These are phyloP conservation scores for Brettanomyces sp. DNA, from an alignment of 805 yeast species.

Conservation along the genomic window DNA sequence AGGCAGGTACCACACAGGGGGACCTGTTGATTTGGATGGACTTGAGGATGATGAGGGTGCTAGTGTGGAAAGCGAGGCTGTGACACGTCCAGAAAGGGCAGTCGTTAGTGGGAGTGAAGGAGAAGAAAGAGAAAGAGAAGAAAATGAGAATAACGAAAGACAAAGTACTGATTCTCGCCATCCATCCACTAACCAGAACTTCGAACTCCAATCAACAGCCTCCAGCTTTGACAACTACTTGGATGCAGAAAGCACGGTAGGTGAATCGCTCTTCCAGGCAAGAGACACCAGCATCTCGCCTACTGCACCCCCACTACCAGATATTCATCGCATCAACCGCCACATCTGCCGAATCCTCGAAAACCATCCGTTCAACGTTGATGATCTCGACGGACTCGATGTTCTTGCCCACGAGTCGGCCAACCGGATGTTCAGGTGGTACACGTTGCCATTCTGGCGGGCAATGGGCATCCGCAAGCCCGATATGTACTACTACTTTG, in stretches of 20 bases:
- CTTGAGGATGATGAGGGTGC: neutral
- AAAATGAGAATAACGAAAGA: neutral
- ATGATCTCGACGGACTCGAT: slow-evolving; percentile 36
- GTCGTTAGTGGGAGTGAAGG: neutral
- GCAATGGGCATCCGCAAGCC: slow-evolving; percentile 43
- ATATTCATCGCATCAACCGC: slow-evolving; percentile 12
- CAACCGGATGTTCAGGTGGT: slow-evolving; percentile 15
- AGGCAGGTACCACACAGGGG: slow-evolving; percentile 3
- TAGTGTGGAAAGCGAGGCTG: neutral
- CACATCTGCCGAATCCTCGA: slow-evolving; percentile 16
- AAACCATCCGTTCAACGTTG: slow-evolving; percentile 31
- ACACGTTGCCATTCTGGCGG: slow-evolving; percentile 37
- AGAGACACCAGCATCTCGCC: slow-evolving; percentile 7
- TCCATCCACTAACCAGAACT: no score
- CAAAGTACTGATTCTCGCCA: no score
- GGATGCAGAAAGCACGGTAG: no score
- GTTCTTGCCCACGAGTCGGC: slow-evolving; percentile 33
- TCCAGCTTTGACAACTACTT: no score
- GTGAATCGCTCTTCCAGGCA: slow-evolving; percentile 4
- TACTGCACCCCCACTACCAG: slow-evolving; percentile 20
- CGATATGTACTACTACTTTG: slow-evolving; percentile 46
- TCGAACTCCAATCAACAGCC: no score
- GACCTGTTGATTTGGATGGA: slow-evolving; percentile 1
- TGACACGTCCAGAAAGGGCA: neutral
- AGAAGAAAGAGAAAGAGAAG: neutral